phyloP scores from a whole-genome alignment of 2,329 filamentous ascomycete genomes.

The Thyridium curvatum region DNA sequence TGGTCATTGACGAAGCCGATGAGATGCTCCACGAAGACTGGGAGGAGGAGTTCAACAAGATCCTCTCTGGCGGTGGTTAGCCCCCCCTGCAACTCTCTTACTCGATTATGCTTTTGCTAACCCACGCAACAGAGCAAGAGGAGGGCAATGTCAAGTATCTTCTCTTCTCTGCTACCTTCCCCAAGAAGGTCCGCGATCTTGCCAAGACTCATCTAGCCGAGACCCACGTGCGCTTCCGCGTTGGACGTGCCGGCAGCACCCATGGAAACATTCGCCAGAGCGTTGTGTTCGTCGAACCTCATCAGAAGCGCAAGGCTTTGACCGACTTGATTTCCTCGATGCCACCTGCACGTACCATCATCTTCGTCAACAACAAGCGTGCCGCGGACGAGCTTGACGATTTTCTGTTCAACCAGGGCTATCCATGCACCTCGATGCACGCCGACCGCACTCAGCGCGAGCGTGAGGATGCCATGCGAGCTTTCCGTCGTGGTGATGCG shows the following conservation, averaged over 20 bases:
- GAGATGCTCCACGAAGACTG: constrained; percentile 81
- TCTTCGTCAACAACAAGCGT: constrained; percentile 82
- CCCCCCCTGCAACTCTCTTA: neutral
- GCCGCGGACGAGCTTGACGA: constrained; percentile 82
- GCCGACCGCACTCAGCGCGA: constrained; percentile 81
- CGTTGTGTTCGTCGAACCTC: constrained; percentile 59
- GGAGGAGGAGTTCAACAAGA: constrained; percentile 66
- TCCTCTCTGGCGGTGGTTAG: constrained; percentile 77
- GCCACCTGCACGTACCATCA: constrained; percentile 70
- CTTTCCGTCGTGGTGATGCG: constrained; percentile 67
- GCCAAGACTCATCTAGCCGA: constrained; percentile 70
- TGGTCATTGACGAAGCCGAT: constrained; percentile 89
- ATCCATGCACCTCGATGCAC: constrained; percentile 87
- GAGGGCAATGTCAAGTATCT: constrained; percentile 63
- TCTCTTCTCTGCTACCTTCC: constrained; percentile 95
- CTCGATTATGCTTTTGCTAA: constrained; percentile 13
- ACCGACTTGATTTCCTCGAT: constrained; percentile 66
- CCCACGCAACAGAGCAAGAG: constrained; percentile 56
- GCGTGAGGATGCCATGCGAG: constrained; percentile 84
- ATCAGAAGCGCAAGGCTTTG: constrained; percentile 63
- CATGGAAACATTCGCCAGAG: constrained; percentile 79
- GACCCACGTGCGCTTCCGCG: constrained; percentile 72
- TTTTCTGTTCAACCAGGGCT: constrained; percentile 69
- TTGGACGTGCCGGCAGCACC: constrained; percentile 80
- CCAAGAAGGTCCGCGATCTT: constrained; percentile 68